phyloP scores from a whole-genome alignment of 257 asterid species.

The Solanum microdontum region DNA sequence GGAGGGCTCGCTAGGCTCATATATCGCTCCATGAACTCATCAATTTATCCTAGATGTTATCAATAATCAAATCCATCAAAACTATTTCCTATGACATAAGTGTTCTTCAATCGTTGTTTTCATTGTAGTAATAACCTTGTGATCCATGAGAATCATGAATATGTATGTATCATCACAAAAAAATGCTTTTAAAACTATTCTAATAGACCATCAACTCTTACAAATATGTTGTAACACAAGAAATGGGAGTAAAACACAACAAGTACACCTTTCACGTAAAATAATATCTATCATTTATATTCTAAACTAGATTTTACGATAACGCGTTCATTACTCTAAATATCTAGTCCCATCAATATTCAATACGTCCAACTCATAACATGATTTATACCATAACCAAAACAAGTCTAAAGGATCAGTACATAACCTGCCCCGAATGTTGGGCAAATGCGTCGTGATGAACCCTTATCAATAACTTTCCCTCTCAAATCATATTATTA shows the following conservation, averaged over 20 bases:
- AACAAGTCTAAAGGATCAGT: no score
- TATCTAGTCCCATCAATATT: neutral
- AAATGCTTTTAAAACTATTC: no score
- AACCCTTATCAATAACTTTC: neutral
- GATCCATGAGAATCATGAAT: neutral
- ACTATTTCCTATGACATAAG: neutral
- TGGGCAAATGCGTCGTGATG: neutral
- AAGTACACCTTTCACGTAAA: neutral
- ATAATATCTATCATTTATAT: neutral
- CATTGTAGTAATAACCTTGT: neutral
- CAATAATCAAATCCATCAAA: neutral
- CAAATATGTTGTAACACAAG: neutral
- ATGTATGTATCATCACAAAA: neutral
- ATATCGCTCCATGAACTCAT: neutral
- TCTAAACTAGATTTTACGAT: no score
- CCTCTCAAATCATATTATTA: neutral
- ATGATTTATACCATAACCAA: neutral
- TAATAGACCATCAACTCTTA: neutral
- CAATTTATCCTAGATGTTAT: neutral
- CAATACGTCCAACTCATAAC: neutral
- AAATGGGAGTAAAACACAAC: neutral
- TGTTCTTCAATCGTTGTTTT: neutral
- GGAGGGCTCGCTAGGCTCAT: neutral
- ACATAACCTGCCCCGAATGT: neutral
- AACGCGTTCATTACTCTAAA: neutral